These are phyloP conservation scores for Geotrichum restrictum DNA, from an alignment of 1,139 yeast genomes.

Conservation along the genomic window DNA sequence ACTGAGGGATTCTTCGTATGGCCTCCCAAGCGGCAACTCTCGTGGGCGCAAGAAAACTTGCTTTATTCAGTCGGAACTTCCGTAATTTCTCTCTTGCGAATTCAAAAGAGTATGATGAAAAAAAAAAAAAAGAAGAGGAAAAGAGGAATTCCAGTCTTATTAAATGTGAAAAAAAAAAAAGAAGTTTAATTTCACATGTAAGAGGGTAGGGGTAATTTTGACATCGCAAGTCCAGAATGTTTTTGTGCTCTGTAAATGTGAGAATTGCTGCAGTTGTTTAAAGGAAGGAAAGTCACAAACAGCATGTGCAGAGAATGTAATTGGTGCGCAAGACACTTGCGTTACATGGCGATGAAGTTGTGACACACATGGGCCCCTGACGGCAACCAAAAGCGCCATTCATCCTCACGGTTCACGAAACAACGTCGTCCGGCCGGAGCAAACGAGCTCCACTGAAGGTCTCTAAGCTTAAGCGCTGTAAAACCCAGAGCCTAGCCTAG, in stretches of 20 bases:
- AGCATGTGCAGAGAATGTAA: background rate
- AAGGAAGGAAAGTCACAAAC: too few species aligned
- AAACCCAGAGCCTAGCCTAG: too few species aligned
- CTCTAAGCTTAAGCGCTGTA: too few species aligned
- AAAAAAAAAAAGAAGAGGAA: conserved; percentile 18
- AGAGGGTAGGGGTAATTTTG: conserved; percentile 2
- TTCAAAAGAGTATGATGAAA: conserved; percentile 16
- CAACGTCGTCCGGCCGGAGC: too few species aligned
- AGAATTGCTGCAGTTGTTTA: conserved; percentile 1
- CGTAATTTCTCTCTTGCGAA: conserved; percentile 15
- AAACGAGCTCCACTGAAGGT: too few species aligned
- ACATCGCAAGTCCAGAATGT: too few species aligned
- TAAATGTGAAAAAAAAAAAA: conserved; percentile 1
- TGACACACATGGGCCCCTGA: too few species aligned
- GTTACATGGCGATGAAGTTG: too few species aligned
- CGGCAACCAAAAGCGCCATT: too few species aligned
- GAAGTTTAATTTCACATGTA: background rate
- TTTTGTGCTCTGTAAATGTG: background rate
- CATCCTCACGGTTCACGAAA: too few species aligned
- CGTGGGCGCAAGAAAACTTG: conserved; percentile 26
- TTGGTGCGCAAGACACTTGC: too few species aligned
- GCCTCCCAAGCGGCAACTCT: conserved; percentile 31
- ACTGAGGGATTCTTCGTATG: conserved; percentile 26
- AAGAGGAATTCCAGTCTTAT: conserved; percentile 2
- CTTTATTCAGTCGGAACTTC: conserved; percentile 17